Base-by-base conservation (phyloP, 2,329 filamentous ascomycete genomes). In the Botryotinia narcissicola region DNA sequence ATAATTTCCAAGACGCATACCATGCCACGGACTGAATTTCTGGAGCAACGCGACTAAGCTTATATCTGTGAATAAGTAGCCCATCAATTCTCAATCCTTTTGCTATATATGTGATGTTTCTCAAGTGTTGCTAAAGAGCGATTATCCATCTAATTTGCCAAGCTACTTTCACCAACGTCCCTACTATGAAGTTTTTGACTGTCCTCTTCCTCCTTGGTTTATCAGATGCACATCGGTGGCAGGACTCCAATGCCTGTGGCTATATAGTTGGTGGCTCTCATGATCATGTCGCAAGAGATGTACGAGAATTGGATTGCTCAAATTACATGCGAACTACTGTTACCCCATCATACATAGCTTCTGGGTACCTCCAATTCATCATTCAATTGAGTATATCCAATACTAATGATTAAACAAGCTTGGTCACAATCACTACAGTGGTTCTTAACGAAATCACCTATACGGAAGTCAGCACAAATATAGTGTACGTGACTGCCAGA, bases 241-340 rank as follows among this genome's bases (percentile, higher is more conserved):
- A 60, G 40, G 51, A n/a, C 14, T 57, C 48, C 10, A 37, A 70
- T 44, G 12, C 48, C 42, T 70, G 51, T 44, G 40, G 54, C n/a
- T 44, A 60, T 70, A 12, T 70, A 20, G 40, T 60, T 18, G 67
- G 37, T 35, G 67, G 67, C 35, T 60, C 51, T 35, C 67, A 70
- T 35, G 10, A 57, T 60, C 35, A 60, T 57, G 51, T 70, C 10
- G 48, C 67, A 59, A 70, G 54, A 60, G 18, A 59, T 25, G 37
- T 59, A 37, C 35, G 67, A 70, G 67, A 70, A 32, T 44, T 70
- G 4, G 67, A 70, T 70, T 70, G 67, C 29, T 70, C 37, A 18
- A 44, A 20, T 44, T 70, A 70, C 37, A 70, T 70, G 51, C n/a
- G 22, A n/a, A 60, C 51, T 44, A 70, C 37, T 35, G n/a, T 70